Evolutionary conservation across 2,329 filamentous ascomycete genomes (phyloP), one percentile per base, ranked within the genome.

Genomic region (Arthrinium phaeospermum): DNA sequence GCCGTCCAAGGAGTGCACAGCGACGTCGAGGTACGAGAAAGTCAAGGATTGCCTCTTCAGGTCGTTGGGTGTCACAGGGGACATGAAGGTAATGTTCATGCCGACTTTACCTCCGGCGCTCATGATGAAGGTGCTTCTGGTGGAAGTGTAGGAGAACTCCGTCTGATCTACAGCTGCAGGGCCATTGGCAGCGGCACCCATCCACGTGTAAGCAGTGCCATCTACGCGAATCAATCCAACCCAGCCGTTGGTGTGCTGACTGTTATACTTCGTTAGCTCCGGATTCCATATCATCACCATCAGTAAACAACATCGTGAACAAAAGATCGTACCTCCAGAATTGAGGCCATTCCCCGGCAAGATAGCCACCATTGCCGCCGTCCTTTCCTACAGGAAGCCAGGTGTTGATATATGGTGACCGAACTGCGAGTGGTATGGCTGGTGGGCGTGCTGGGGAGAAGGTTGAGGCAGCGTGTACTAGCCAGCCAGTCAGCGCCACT

Each of bases 371-470:
- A 77, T 91, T 89, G 13, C 89, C 88, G 30, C 87, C 89, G 79
- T 90, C 86, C 41, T 84, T 88, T 1, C 91, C 91, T 13, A 87
- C 90, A 72, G 88, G 82, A 57, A 92, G 85, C 91, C 92, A 94
- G 19, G 90, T 89, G 78, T 89, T 94, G 22, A 95, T 82, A 76
- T 95, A 96, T 0, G 93, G 93, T 13, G 91, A 92, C 74, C 90
- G 91, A 64, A 95, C 93, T 61, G 92, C 92, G 46, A 96, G 82
- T 16, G 93, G 93, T 41, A 93, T 85, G 1, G 92, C 87, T 22
- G 92, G 92, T 57, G 92, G 91, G 8, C 91, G 86, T 47, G 89
- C 87, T 46, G 92, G 92, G 47, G 83, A 85, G 78, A 93, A 93
- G 1, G 85, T 89, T 13, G 91, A 92, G 67, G 80, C 76, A 64